These are phyloP conservation scores for Ensete ventricosum DNA, from an alignment of 176 grass and related monocot genomes.

Conservation along the genomic window DNA sequence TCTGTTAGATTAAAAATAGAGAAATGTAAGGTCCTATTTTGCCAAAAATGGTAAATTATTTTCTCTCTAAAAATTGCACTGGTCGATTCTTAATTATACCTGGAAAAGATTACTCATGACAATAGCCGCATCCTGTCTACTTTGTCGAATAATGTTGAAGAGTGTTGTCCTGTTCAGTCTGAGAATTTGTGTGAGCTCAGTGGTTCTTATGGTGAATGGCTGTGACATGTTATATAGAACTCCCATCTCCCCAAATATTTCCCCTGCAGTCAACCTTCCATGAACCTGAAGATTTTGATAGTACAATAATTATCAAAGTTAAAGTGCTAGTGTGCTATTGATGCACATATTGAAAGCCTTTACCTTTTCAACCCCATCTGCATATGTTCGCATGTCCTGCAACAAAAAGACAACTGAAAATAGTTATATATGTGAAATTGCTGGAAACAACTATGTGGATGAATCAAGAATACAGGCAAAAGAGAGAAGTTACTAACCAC, in stretches of 20 bases:
- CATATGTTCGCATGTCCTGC: conserved; percentile 40
- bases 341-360: not conserved
- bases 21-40: not conserved
- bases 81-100: conserved; percentile 4
- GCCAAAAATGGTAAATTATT: not conserved
- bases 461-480: not conserved
- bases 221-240: conserved; percentile 18
- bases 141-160: conserved; percentile 11
- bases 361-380: conserved; percentile 44
- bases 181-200: conserved; percentile 16
- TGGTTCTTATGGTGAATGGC: conserved; percentile 14
- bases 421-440: not conserved
- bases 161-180: conserved; percentile 10
- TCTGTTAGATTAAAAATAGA: conserved; percentile 5
- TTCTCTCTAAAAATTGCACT: not conserved
- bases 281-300: conserved; percentile 3
- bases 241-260: conserved; percentile 21
- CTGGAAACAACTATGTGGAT: not conserved
- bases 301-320: not conserved
- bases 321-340: not conserved
- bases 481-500: conserved; percentile 17
- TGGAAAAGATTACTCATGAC: conserved; percentile 16
- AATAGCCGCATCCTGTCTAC: conserved; percentile 6
- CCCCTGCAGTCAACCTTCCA: conserved; percentile 17
- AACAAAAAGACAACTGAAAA: not conserved